These are phyloP conservation scores for Phytophthora tentaculata DNA, from an alignment of 352 stramenopile genomes.

Conservation along the genomic window DNA sequence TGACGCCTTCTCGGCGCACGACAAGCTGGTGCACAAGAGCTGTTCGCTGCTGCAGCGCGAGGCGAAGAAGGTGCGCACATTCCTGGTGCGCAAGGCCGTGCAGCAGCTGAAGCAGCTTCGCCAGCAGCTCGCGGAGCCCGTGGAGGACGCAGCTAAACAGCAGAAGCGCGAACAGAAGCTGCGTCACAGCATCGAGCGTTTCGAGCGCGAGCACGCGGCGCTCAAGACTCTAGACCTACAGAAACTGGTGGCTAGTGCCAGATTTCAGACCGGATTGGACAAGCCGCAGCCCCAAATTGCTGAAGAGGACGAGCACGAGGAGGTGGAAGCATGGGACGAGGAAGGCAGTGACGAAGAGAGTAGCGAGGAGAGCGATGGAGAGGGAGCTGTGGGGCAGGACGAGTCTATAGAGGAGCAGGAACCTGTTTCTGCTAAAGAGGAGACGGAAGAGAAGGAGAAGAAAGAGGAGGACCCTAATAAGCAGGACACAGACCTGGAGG, in stretches of 20 bases:
- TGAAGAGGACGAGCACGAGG: slow-evolving; percentile 19
- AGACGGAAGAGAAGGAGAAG: slow-evolving; percentile 24
- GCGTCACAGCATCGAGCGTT: slow-evolving; percentile 39
- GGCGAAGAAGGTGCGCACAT: slow-evolving; percentile 74
- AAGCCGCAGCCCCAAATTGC: slow-evolving; percentile 9
- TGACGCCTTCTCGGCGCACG: slow-evolving; percentile 57
- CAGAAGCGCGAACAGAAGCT: slow-evolving; percentile 56
- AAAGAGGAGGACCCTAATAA: slow-evolving; percentile 44
- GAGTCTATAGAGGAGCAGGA: background rate
- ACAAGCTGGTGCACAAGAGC: slow-evolving; percentile 81
- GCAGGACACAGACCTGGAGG: slow-evolving; percentile 31
- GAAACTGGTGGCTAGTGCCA: slow-evolving; percentile 48
- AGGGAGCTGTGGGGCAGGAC: slow-evolving; percentile 6
- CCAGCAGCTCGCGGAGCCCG: slow-evolving; percentile 37
- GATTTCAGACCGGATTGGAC: slow-evolving; percentile 53
- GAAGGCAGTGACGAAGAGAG: slow-evolving; percentile 27
- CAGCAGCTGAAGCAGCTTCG: slow-evolving; percentile 77
- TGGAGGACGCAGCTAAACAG: slow-evolving; percentile 45
- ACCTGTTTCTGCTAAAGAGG: background rate
- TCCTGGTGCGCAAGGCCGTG: slow-evolving; percentile 69
- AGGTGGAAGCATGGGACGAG: slow-evolving; percentile 32
- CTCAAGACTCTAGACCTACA: slow-evolving; percentile 68
- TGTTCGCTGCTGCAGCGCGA: slow-evolving; percentile 72
- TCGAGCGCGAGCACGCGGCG: slow-evolving; percentile 62
- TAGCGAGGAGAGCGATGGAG: slow-evolving; percentile 1